Evolutionary conservation across 805 yeast genomes (phyloP), one percentile per base, ranked within the genome.

Genomic region (Lipomyces starkeyi): DNA sequence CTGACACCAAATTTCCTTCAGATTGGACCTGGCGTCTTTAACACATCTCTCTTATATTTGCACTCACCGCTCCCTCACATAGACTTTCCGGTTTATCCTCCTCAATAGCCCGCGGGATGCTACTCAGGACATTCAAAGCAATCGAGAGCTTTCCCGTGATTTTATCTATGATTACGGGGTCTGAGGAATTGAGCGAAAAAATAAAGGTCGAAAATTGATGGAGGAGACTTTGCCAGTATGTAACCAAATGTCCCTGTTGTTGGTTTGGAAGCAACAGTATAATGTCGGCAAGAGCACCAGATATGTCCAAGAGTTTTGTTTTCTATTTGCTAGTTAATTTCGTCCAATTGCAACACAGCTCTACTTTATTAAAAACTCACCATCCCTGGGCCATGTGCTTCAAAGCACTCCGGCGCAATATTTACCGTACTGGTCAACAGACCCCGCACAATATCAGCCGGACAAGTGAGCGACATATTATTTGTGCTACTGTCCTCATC

Each of bases 211-310:
- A 17, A 37, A 58, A 58, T 9, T 58, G 27, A 14, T 37, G 61
- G 6, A 58, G 25, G 2, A 58, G 43, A 34, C 37, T 34, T 32
- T 57, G 60, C 40, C 40, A 57, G 43, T 32, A 11, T 17, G 20
- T 6, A 6, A 37, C 22, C 11, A 58, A 9, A 3, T 34, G 32
- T 20, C 27, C 3, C 2, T 20, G n/a, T 6, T 32, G 43, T 4
- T 58, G 27, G 29, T 32, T 58, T n/a, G 61, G 61, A 8, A 40
- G 29, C 8, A 40, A 60, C 6, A 60, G 11, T 8, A 60, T 53
- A 20, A 60, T 47, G 55, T 60, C 63, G 7, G 63, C 63, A 8
- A 60, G 58, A 9, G 58, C 63, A 22, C 52, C 27, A 22, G 58
- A 29, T 22, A 60, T 53, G 1, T 49, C 56, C 3, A 20, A 20